phyloP scores from a whole-genome alignment of 495 filamentous ascomycete genomes.

The Penicillium diatomitis region DNA sequence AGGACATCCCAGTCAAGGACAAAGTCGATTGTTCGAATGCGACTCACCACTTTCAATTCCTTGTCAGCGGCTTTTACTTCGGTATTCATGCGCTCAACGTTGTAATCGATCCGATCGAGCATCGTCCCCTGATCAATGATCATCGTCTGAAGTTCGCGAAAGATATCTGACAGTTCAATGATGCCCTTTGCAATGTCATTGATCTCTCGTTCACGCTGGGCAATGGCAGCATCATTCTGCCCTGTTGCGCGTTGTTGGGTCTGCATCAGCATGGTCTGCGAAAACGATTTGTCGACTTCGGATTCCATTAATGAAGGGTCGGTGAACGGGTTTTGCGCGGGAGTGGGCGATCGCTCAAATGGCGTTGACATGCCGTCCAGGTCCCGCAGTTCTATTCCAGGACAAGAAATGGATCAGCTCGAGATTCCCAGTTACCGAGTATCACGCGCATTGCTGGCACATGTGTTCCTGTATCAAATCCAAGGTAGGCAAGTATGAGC shows the following conservation, averaged over 20 bases:
- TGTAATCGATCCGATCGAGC: slow-evolving; percentile 97
- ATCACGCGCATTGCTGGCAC: too few relatives aligned
- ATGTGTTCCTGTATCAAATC: too few relatives aligned
- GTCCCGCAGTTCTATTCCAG: slow-evolving; percentile 65
- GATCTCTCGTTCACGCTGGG: slow-evolving; percentile 92
- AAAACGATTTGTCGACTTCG: slow-evolving; percentile 84
- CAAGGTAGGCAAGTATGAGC: too few relatives aligned
- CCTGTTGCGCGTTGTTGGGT: slow-evolving; percentile 57
- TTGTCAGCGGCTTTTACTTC: slow-evolving; percentile 89
- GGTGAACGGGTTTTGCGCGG: slow-evolving; percentile 54
- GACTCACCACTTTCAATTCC: slow-evolving; percentile 71
- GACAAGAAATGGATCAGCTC: slow-evolving; percentile 4
- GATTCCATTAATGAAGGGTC: slow-evolving; percentile 83
- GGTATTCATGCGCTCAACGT: slow-evolving; percentile 82
- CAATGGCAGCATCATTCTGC: slow-evolving; percentile 76
- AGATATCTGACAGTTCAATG: slow-evolving; percentile 92
- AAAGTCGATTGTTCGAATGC: background rate
- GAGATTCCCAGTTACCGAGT: too few relatives aligned
- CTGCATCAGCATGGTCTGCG: slow-evolving; percentile 77
- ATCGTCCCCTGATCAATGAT: slow-evolving; percentile 97
- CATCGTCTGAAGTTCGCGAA: slow-evolving; percentile 92
- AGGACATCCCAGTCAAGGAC: background rate
- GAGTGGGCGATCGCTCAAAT: slow-evolving; percentile 55
- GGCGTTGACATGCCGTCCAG: slow-evolving; percentile 57
- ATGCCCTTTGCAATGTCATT: slow-evolving; percentile 96